Evolutionary conservation across 2,329 filamentous ascomycete species (phyloP), one percentile per base, ranked within the genome.

Genomic region (Fusarium euwallaceae): DNA sequence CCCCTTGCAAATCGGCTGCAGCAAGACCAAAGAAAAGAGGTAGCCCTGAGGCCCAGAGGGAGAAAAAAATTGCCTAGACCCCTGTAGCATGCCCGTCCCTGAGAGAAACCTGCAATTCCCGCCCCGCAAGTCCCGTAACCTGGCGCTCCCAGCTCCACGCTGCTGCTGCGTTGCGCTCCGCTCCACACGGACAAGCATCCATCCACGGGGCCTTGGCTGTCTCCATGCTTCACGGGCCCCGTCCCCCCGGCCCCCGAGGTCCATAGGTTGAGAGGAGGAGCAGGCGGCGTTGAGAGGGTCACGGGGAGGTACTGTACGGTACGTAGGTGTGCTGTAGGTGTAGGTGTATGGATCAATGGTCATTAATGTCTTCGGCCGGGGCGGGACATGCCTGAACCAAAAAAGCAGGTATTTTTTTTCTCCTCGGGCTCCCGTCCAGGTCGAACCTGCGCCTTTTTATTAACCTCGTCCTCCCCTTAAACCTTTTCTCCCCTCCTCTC

Each of bases 401-500:
- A 39, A 37, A 58, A 64, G 48, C 66, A 69, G 71, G 61, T 72
- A 74, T 64, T 71, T 74, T 76, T 75, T 75, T 78, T 78, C 68
- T 61, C 67, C 59, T 63, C 32, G 60, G 67, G 62, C 70, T 72
- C 66, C 62, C 64, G 6, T 48, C 20, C 22, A 32, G 20, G 27
- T 34, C 51, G 32, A 48, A 55, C 67, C 70, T 77, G 73, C 71
- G 63, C 74, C 70, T 76, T 78, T 80, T 80, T 78, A 53, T 53
- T 53, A 53, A 53, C 48, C 48, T 53, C 48, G 48, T 53, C 48
- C 48, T 53, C 48, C 48, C 72, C 71, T 74, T 83, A 80, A 81
- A 81, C 76, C 78, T 81, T 83, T 82, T 83, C 63, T 76, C 68
- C 76, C 76, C 68, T 76, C 72, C 74, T 59, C 74, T 83, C 80